These are phyloP conservation scores for Blastocystis sp. DNA, from an alignment of 352 stramenopile species.

Conservation along the genomic window DNA sequence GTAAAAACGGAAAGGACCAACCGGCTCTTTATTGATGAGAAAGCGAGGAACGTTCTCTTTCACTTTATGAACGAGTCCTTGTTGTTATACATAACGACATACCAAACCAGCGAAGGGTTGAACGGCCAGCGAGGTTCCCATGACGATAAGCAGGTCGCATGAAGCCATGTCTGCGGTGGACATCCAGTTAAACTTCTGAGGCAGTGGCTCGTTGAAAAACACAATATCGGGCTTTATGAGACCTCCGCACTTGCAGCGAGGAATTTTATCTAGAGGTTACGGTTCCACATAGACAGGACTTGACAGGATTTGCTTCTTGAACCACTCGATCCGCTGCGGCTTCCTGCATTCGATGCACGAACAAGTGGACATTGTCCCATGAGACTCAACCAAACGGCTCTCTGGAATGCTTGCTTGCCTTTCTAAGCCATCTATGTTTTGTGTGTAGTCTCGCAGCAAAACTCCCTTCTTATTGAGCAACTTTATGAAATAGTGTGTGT, in stretches of 20 bases:
- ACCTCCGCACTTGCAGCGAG: slow-evolving; percentile 74
- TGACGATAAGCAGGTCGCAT: slow-evolving; percentile 90
- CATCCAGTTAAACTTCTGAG: slow-evolving; percentile 77
- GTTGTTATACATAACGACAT: not conserved
- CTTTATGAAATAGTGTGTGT: slow-evolving; percentile 88
- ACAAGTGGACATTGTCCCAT: slow-evolving; percentile 83
- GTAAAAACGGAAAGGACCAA: slow-evolving; percentile 67
- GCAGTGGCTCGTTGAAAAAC: slow-evolving; percentile 90
- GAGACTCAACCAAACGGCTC: slow-evolving; percentile 81
- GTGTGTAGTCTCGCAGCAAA: slow-evolving; percentile 85
- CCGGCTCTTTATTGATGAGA: slow-evolving; percentile 80
- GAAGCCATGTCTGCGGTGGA: slow-evolving; percentile 73
- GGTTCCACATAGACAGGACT: not conserved
- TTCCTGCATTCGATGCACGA: slow-evolving; percentile 78
- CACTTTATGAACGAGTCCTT: slow-evolving; percentile 75
- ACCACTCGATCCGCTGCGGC: slow-evolving; percentile 42
- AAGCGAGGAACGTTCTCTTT: slow-evolving; percentile 75
- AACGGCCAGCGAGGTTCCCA: slow-evolving; percentile 93
- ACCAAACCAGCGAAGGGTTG: slow-evolving; percentile 78
- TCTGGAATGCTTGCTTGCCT: slow-evolving; percentile 77
- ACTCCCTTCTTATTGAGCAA: slow-evolving; percentile 82
- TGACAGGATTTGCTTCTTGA: slow-evolving; percentile 64
- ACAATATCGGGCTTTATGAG: slow-evolving; percentile 92
- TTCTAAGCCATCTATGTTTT: slow-evolving; percentile 97
- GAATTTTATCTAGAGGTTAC: slow-evolving; percentile 45